Conservation (phyloP, 2,329 filamentous ascomycete species). For the Rutstroemia sp. region DNA sequence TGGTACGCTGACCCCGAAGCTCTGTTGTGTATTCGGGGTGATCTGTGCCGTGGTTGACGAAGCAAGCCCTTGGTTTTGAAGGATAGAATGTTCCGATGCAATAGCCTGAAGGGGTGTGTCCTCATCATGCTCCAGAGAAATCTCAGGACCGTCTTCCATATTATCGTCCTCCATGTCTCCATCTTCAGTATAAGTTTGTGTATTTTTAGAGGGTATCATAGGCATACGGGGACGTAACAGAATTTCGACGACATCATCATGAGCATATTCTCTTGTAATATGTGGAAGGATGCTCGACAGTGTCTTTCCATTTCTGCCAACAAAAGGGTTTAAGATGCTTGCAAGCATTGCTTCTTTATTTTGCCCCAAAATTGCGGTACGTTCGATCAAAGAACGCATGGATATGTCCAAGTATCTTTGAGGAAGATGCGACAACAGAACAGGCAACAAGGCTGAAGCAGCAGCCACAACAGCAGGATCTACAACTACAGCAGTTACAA, state of each 20-base stretch:
- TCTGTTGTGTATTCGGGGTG: not conserved
- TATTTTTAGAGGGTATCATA: constrained; percentile 26
- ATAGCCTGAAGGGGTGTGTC: not conserved
- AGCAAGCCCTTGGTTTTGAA: not conserved
- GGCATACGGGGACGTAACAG: constrained; percentile 50
- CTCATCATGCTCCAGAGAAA: not conserved
- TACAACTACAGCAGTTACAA: constrained; percentile 30
- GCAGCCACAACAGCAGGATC: constrained; percentile 43
- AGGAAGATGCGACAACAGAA: constrained; percentile 55
- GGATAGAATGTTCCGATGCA: not conserved
- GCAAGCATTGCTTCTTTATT: constrained; percentile 69
- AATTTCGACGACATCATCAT: constrained; percentile 62
- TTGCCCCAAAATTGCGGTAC: constrained; percentile 66
- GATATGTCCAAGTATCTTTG: constrained; percentile 62
- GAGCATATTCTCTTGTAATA: constrained; percentile 57
- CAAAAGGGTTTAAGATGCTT: constrained; percentile 72
- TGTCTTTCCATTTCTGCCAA: constrained; percentile 53
- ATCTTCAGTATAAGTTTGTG: constrained; percentile 6
- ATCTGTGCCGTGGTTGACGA: not conserved
- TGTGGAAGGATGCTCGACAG: constrained; percentile 75
- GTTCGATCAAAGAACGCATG: constrained; percentile 68
- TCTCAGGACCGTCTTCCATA: constrained; percentile 10
- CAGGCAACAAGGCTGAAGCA: constrained; percentile 54
- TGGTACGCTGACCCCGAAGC: not conserved
- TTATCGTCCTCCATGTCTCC: constrained; percentile 16